phyloP scores from a whole-genome alignment of 257 asterid genomes.

The Fraxinus quadrangulata region DNA sequence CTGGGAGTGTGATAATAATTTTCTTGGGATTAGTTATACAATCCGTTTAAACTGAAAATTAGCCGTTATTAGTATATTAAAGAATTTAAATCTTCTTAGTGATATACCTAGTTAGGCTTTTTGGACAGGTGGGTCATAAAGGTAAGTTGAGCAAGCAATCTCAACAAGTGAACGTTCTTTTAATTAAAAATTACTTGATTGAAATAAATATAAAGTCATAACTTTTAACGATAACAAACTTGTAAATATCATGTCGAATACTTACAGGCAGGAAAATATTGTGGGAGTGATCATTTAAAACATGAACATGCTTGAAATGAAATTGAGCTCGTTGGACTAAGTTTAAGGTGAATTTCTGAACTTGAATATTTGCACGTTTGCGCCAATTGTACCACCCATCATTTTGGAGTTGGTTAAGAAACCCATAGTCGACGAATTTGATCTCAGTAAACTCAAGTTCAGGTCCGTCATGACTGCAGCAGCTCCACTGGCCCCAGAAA shows the following conservation, averaged over 20 bases:
- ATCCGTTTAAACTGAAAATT: not conserved
- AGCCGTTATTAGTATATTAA: not conserved
- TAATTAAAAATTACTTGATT: too few species aligned
- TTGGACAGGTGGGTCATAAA: not conserved
- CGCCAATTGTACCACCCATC: constrained; percentile 91
- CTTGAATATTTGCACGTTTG: constrained; percentile 42
- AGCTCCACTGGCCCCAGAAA: constrained; percentile 92
- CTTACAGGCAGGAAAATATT: too few species aligned
- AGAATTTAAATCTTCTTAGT: not conserved
- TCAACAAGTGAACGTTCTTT: too few species aligned
- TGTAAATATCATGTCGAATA: too few species aligned
- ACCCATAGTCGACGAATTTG: constrained; percentile 80
- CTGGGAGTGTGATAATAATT: not conserved
- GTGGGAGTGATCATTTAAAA: too few species aligned
- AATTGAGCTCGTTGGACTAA: too few species aligned
- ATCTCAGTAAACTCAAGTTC: constrained; percentile 65
- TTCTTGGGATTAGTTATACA: not conserved
- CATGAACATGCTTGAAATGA: too few species aligned
- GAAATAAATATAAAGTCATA: too few species aligned
- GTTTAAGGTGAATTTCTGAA: too few species aligned
- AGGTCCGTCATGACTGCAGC: constrained; percentile 90
- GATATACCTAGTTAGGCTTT: not conserved
- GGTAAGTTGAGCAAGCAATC: not conserved
- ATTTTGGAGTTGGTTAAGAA: constrained; percentile 82
- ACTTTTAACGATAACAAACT: too few species aligned